phyloP scores from a whole-genome alignment of 169 alveolate species.

The Babesia microti region DNA sequence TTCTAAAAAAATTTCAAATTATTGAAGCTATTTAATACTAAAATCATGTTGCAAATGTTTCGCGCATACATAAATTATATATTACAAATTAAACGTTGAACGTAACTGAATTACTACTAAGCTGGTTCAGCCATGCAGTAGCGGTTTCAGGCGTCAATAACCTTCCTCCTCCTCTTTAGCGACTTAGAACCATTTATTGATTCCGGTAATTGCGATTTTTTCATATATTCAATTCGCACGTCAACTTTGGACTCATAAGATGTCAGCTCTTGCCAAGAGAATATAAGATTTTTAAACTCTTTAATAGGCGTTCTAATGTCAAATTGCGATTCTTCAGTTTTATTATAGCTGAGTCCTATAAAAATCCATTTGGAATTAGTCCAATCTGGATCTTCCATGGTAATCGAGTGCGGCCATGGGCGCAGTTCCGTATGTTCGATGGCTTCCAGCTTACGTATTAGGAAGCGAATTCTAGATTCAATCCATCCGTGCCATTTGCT shows the following conservation, averaged over 20 bases:
- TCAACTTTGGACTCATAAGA: slow-evolving; percentile 29
- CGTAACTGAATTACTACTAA: not conserved
- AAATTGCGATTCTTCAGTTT: slow-evolving; percentile 41
- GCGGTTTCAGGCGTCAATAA: too few relatives aligned
- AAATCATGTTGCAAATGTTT: not conserved
- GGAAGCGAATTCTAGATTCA: slow-evolving; percentile 63
- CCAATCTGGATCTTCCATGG: slow-evolving; percentile 31
- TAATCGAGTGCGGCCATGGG: slow-evolving; percentile 62
- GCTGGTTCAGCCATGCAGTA: too few relatives aligned
- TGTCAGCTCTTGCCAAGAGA: slow-evolving; percentile 43
- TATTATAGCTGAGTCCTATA: not conserved
- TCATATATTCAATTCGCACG: slow-evolving; percentile 29
- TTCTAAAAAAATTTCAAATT: not conserved
- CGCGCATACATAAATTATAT: not conserved
- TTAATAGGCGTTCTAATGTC: slow-evolving; percentile 39
- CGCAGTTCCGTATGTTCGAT: slow-evolving; percentile 59
- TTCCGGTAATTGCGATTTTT: slow-evolving; percentile 32
- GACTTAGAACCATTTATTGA: slow-evolving; percentile 21
- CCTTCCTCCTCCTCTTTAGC: too few relatives aligned
- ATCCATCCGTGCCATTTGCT: slow-evolving; percentile 74
- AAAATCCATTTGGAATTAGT: not conserved
- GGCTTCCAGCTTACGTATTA: slow-evolving; percentile 62
- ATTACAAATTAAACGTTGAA: not conserved
- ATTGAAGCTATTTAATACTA: not conserved
- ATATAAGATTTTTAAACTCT: slow-evolving; percentile 41